A percentile compares a stretch with the other conserved stretches of the same genome.
Evolutionary conservation across 371 early-diverging fungal species (phyloP).

Genomic region (Actinomortierella ambigua): DNA sequence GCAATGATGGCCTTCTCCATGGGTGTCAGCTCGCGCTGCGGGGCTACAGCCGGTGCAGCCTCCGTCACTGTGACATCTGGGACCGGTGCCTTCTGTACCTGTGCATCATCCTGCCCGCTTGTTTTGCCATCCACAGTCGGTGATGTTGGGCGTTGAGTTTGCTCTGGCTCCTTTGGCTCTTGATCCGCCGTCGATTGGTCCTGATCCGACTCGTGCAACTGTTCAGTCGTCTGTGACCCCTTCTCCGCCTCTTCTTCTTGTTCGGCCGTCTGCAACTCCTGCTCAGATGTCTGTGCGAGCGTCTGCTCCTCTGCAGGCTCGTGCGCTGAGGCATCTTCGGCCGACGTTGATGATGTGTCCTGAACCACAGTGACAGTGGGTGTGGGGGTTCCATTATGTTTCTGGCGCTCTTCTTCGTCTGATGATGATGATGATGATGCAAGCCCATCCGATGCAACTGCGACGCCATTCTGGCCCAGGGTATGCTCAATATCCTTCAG

Average conservation of each 20-base stretch:
- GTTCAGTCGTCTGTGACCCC: not conserved
- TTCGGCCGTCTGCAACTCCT: slow-evolving; percentile 3
- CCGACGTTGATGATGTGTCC: too few species aligned
- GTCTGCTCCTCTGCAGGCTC: too few species aligned
- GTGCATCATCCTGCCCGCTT: too few species aligned
- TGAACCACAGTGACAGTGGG: too few species aligned
- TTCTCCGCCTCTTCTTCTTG: slow-evolving; percentile 4
- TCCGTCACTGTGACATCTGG: slow-evolving; percentile 10
- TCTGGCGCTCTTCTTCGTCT: too few species aligned
- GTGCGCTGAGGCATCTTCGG: too few species aligned
- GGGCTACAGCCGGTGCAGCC: slow-evolving; percentile 1
- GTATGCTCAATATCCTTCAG: slow-evolving; percentile 29
- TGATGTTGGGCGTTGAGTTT: slow-evolving; percentile 27
- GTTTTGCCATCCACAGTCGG: slow-evolving; percentile 14
- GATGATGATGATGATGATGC: too few species aligned
- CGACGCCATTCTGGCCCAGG: slow-evolving; percentile 4
- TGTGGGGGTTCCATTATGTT: too few species aligned
- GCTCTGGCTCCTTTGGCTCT: slow-evolving; percentile 3
- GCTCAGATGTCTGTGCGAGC: not conserved
- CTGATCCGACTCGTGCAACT: slow-evolving; percentile 10
- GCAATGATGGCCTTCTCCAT: slow-evolving; percentile 24
- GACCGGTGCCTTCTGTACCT: too few species aligned
- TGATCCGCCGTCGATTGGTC: slow-evolving; percentile 8
- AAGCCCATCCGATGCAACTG: not conserved
- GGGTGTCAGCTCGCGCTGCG: slow-evolving; percentile 19